Evolutionary conservation across 257 asterid genomes (phyloP), one percentile per base, ranked within the genome.

Genomic region (Galeopsis tetrahit): DNA sequence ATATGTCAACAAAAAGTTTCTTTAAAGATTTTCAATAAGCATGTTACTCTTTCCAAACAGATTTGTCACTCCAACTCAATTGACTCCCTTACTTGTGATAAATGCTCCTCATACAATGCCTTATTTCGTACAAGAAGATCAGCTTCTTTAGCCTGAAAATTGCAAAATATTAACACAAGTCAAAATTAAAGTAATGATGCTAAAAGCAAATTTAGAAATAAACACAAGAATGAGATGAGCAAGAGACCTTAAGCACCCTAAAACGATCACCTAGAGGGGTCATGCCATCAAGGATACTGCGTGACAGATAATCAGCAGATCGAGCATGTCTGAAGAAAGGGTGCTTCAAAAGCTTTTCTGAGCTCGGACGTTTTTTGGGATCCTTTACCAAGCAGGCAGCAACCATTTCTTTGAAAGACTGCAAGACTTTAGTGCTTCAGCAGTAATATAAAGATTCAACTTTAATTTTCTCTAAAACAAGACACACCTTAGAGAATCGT

Each of bases 371-470:
- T 82, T 95, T 95, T 82, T 95, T 95, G 13, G 99, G 98, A 86
- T 95, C 99, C 88, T 95, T 95, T 49, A 95, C 99, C 84, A 95
- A 86, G 89, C 99, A 95, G 73, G 99, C 93, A 77, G 96, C 96
- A 51, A 92, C 95, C 86, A 95, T 63, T 78, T 95, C 99, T 84
- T 79, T 95, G 86, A 95, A 95, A 65, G 97, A 88, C 98, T 95
- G 90, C 81, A 81, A 75, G 70, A 60, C 57, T 70, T 66, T 52
- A 58, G 66, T 77, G 59, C 74, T 74, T 83, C 80, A 82, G 81
- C 44, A 66, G 77, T 55, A 75, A 73, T 69, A 48, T 63, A 71
- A 68, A 63, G 32, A 68, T 46, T 43, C 13, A 49, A 32, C 70
- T 44, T 58, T 44, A 75, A 74, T 51, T 71, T 77, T 56, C 38